Evolutionary conservation across 208 protist genomes (phyloP).

Genomic region (Acanthamoeba sp.): DNA sequence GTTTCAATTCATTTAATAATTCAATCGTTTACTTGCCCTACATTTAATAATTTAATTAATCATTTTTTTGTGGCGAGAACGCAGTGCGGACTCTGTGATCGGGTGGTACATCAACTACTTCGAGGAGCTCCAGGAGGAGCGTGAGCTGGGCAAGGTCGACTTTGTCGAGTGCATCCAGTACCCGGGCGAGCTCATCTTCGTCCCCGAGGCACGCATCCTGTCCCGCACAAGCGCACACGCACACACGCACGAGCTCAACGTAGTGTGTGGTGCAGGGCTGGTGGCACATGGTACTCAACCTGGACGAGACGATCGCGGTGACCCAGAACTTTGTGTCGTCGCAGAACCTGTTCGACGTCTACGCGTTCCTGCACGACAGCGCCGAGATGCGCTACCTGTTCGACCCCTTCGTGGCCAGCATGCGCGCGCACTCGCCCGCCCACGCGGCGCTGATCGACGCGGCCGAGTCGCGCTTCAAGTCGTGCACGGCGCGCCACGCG

Average conservation of each 20-base stretch:
- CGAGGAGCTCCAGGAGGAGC: constrained; percentile 71
- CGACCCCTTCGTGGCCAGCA: constrained; percentile 29
- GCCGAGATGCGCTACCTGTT: constrained; percentile 39
- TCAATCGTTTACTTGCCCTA: too few species aligned
- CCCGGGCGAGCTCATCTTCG: constrained; percentile 81
- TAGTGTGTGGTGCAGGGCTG: constrained; percentile 76
- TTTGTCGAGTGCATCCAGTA: constrained; percentile 80
- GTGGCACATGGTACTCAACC: constrained; percentile 83
- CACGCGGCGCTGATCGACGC: constrained; percentile 20
- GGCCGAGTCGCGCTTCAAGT: background rate
- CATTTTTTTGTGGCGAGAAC: too few species aligned
- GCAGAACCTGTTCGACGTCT: constrained; percentile 73
- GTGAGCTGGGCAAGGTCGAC: constrained; percentile 32
- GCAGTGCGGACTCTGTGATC: constrained; percentile 67
- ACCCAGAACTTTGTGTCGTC: constrained; percentile 82
- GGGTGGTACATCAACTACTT: constrained; percentile 83
- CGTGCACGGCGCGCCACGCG: constrained; percentile 28
- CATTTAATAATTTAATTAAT: too few species aligned
- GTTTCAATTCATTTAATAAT: too few species aligned
- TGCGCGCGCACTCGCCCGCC: background rate
- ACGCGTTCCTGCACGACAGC: constrained; percentile 74
- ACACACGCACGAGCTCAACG: background rate
- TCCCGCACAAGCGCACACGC: too few species aligned
- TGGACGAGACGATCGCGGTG: constrained; percentile 83
- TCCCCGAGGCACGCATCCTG: constrained; percentile 49